Base-by-base conservation (phyloP, 2,329 filamentous ascomycete genomes). In the Diaporthe sp. region DNA sequence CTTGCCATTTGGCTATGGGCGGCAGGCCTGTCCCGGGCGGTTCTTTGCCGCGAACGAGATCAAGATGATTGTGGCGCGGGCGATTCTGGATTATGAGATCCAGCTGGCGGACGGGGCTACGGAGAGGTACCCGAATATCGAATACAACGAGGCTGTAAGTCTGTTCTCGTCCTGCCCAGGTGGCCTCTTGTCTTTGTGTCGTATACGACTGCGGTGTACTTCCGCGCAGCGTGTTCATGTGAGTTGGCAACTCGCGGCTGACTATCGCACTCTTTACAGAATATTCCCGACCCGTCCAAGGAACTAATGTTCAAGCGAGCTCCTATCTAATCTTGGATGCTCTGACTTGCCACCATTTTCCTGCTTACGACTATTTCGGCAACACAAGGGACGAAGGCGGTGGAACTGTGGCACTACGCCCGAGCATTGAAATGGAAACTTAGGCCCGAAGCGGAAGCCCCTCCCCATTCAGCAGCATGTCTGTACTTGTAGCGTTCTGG, bases 1-100 rank as follows among this genome's bases (percentile, higher is more conserved):
- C 65, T 79, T 85, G 76, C 78, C 79, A 4, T 87, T 86, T 72
- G 85, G 86, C 1, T 85, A 83, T 73, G 86, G 86, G 4, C 81
- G 82, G 0, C 85, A 86, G 72, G 83, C 85, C 0, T 85, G 84
- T 60, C 84, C 84, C 0, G 84, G 84, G 0, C 78, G 84, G 15
- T 85, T 84, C 79, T 84, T 85, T 73, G 84, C 83, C 1, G 80
- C 80, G 22, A 82, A 83, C 44, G 81, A 84, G 78, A 81, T 85
- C 76, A 84, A 85, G 80, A 80, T 84, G 79, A 79, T 84, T n/a
- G 60, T 85, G 17, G 79, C 80, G 8, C 77, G 78, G n/a, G 60
- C 79, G 12, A 19, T 85, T 42, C 58, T 82, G 68, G 71, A 72
- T 37, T 84, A 82, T 42, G 82, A 85, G 28, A 76, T 83, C 34